Evolutionary conservation across 2,329 filamentous ascomycete species (phyloP).

Genomic region (Penicillium sp.): DNA sequence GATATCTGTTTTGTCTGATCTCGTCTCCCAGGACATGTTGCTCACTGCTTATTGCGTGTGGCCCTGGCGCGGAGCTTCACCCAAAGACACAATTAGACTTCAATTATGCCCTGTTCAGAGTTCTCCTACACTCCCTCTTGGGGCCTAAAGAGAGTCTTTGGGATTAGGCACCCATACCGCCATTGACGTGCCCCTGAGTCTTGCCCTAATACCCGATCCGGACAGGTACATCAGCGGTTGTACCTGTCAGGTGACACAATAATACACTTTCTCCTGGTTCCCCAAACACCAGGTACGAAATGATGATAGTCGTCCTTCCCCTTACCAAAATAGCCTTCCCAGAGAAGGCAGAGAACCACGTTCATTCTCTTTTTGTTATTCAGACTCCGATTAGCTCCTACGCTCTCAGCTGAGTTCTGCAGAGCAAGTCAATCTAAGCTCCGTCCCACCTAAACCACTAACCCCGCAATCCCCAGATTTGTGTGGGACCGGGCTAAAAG

Average conservation of each 20-base stretch:
- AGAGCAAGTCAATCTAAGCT: slow-evolving; percentile 5
- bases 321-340: not conserved
- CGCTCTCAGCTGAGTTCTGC: not conserved
- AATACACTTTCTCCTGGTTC: not conserved
- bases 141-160: too few species aligned
- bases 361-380: too few species aligned
- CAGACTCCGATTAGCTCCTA: too few species aligned
- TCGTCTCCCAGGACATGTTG: too few species aligned
- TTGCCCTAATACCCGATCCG: not conserved
- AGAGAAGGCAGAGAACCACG: not conserved
- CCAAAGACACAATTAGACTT: too few species aligned
- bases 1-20: too few species aligned
- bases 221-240: not conserved
- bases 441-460: slow-evolving; percentile 1
- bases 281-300: not conserved
- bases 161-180: too few species aligned
- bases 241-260: not conserved
- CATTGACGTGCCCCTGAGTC: not conserved
- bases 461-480: slow-evolving; percentile 13
- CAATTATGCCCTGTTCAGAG: too few species aligned
- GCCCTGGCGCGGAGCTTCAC: too few species aligned
- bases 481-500: slow-evolving; percentile 5
- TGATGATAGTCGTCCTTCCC: too few species aligned
- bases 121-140: too few species aligned
- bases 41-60: too few species aligned